Percentiles rank a stretch among this genome's conserved stretches.
Evolutionary conservation across 495 filamentous ascomycete species (phyloP).

Genomic region (Viridothelium virens): DNA sequence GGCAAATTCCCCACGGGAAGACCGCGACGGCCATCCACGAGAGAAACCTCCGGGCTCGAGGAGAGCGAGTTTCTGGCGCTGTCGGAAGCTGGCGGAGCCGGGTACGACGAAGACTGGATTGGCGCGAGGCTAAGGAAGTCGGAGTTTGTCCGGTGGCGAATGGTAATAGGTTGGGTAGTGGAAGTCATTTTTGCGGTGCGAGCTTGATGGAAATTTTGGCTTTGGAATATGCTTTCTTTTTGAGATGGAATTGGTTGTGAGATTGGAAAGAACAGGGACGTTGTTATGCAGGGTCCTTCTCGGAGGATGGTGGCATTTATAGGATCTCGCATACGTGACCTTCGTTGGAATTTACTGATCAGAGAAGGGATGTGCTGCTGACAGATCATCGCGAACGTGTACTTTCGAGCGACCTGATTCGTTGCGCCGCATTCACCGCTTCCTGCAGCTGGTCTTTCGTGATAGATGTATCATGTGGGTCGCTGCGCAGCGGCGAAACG

Average conservation of each 20-base stretch:
- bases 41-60: constrained; percentile 11
- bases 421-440: not conserved
- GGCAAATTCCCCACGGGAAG: not conserved
- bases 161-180: constrained; percentile 5
- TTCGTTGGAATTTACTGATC: not conserved
- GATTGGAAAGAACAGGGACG: not conserved
- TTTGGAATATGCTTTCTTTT: no score
- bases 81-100: constrained; percentile 16
- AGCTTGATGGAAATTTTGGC: not conserved
- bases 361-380: not conserved
- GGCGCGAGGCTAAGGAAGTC: constrained; percentile 23
- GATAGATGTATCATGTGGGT: not conserved
- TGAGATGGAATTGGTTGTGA: no score
- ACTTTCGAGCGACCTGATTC: not conserved
- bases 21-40: not conserved
- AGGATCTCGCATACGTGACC: not conserved
- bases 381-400: not conserved
- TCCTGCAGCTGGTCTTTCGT: constrained; percentile 1
- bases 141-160: constrained; percentile 7
- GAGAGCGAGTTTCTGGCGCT: not conserved
- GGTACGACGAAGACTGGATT: constrained; percentile 17
- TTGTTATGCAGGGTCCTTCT: not conserved
- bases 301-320: constrained; percentile 1
- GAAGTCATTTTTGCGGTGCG: constrained; percentile 1
- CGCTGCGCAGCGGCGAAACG: not conserved